Evolutionary conservation across 805 yeast genomes (phyloP).

Genomic region (Lachancea waltii): DNA sequence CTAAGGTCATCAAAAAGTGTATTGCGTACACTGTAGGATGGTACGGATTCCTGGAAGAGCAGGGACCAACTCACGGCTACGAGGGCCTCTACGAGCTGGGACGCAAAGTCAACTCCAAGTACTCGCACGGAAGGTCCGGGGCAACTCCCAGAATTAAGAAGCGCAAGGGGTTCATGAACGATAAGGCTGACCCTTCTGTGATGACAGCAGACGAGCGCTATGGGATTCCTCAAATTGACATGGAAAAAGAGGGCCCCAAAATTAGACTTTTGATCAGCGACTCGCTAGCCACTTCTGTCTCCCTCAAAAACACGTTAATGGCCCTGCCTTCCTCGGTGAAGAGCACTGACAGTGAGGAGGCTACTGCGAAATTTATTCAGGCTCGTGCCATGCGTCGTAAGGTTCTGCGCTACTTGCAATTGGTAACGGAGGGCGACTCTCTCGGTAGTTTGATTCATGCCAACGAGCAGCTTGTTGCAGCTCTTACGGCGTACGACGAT

Average conservation of each 20-base stretch:
- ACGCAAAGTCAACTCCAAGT: constrained; percentile 12
- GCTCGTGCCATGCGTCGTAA: constrained; percentile 72
- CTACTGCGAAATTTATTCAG: constrained; percentile 62
- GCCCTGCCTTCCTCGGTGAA: constrained; percentile 41
- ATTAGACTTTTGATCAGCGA: constrained; percentile 65
- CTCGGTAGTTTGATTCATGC: constrained; percentile 84
- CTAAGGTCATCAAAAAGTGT: constrained; percentile 37
- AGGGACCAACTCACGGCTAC: constrained; percentile 21
- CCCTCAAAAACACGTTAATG: constrained; percentile 54
- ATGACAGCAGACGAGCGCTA: constrained; percentile 31
- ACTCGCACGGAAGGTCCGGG: too few species aligned
- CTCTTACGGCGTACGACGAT: constrained; percentile 63
- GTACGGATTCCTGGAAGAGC: constrained; percentile 50
- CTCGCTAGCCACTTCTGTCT: constrained; percentile 67
- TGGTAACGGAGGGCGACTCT: constrained; percentile 76
- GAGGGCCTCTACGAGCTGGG: constrained; percentile 16
- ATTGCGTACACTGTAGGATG: constrained; percentile 55
- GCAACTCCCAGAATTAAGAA: too few species aligned
- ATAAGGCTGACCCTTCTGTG: constrained; percentile 43
- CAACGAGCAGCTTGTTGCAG: constrained; percentile 79
- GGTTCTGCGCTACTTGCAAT: constrained; percentile 75
- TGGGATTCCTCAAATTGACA: constrained; percentile 61
- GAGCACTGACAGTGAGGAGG: constrained; percentile 58
- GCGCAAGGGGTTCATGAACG: constrained; percentile 40
- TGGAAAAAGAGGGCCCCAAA: constrained; percentile 65